These are phyloP conservation scores for Tuber brumale DNA, from an alignment of 495 filamentous ascomycete genomes.

Conservation along the genomic window DNA sequence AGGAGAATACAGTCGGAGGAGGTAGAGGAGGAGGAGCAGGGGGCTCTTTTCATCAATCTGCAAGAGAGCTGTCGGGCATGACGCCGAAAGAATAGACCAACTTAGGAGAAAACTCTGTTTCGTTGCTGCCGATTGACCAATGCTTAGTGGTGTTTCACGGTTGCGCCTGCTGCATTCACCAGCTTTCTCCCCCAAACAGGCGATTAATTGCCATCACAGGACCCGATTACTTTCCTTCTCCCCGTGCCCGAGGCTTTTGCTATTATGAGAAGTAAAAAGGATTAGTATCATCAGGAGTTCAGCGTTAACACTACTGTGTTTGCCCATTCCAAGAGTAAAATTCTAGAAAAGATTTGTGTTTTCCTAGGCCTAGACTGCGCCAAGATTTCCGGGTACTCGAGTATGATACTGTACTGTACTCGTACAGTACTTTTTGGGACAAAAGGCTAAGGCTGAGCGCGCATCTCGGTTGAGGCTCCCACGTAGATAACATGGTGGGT, in stretches of 20 bases:
- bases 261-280: neutral
- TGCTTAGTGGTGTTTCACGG: neutral
- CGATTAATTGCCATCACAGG: neutral
- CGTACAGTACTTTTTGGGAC: too few relatives aligned
- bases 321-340: neutral
- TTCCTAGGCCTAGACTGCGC: neutral
- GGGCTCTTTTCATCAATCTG: neutral
- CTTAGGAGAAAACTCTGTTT: neutral
- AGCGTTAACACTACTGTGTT: neutral
- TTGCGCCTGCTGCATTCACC: neutral
- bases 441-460: neutral
- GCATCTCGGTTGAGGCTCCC: neutral
- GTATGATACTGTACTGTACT: too few relatives aligned
- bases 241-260: neutral
- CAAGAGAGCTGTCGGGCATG: neutral
- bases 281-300: neutral
- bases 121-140: neutral
- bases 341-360: neutral
- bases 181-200: neutral
- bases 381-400: neutral
- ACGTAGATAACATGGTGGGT: neutral
- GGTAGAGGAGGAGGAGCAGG: neutral
- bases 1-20: neutral
- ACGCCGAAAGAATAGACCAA: neutral
- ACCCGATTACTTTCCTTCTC: neutral